Conservation (phyloP, 202 grass and related monocot genomes). For the Hordeum pubiflorum region DNA sequence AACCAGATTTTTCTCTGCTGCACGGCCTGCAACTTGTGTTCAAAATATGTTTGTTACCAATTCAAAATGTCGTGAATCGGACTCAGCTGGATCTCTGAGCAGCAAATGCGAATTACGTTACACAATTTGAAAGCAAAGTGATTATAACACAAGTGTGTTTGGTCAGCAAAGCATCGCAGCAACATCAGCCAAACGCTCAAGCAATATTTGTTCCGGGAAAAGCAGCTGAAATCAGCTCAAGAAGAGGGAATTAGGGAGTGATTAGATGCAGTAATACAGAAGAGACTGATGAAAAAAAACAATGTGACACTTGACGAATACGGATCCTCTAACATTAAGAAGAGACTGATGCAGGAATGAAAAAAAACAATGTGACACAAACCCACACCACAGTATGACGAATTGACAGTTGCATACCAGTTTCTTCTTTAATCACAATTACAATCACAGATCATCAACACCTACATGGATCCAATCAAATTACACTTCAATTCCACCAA, state of each 20-base stretch:
- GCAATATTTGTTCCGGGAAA: neutral
- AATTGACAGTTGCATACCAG: neutral
- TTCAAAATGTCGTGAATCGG: too few species aligned
- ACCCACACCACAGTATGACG: neutral
- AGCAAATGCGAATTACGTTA: neutral
- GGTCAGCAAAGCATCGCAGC: too few species aligned
- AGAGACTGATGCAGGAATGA: neutral
- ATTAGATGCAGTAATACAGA: neutral
- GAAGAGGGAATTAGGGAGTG: neutral
- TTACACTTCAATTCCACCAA: conserved; percentile 24
- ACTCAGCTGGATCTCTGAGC: neutral
- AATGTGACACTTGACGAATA: neutral
- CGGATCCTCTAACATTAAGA: too few species aligned
- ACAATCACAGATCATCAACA: neutral
- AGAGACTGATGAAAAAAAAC: neutral
- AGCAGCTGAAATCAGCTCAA: neutral
- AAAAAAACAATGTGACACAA: neutral
- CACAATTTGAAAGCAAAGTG: neutral
- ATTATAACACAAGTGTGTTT: too few species aligned
- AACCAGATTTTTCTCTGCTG: neutral
- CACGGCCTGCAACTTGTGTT: neutral
- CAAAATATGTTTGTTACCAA: neutral
- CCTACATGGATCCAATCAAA: conserved; percentile 11
- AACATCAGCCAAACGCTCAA: neutral
- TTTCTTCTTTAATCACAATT: neutral